A percentile compares a stretch with the other conserved stretches of the same genome.
These are phyloP conservation scores for Chlamydomonas eustigma DNA, from an alignment of 139 green algal genomes.

Conservation along the genomic window DNA sequence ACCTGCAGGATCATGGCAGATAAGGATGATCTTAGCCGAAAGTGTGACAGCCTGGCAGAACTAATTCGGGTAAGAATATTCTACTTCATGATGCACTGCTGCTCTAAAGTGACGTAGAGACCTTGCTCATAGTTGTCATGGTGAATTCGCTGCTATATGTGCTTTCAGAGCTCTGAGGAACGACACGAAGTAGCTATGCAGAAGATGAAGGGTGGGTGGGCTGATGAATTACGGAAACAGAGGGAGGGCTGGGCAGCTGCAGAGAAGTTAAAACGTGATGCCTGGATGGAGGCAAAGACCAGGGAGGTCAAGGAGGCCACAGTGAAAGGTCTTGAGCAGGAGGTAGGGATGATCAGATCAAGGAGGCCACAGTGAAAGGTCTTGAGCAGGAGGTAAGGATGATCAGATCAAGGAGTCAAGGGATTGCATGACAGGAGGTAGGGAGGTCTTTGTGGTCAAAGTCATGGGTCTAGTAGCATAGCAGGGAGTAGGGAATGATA, in stretches of 20 bases:
- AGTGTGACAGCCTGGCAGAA: constrained; percentile 14
- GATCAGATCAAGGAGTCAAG: background rate
- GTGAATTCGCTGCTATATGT: no score
- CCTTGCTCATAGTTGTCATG: no score
- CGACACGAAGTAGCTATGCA: constrained; percentile 29
- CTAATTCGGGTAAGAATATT: constrained; percentile 29
- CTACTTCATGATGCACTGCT: no score
- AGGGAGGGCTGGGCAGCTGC: constrained; percentile 44
- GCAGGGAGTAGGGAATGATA: constrained; percentile 43
- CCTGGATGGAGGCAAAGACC: constrained; percentile 55
- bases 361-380: no score
- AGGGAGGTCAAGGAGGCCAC: constrained; percentile 64
- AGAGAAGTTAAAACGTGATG: constrained; percentile 41
- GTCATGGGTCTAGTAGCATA: constrained; percentile 57
- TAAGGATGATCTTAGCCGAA: constrained; percentile 41
- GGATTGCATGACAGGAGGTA: constrained; percentile 32
- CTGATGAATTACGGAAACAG: constrained; percentile 44
- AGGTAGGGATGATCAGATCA: constrained; percentile 26
- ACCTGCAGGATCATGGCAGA: constrained; percentile 42
- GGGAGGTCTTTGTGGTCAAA: constrained; percentile 61
- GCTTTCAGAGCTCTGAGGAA: constrained; percentile 29
- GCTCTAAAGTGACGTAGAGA: no score
- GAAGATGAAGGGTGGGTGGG: constrained; percentile 50
- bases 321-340: constrained; percentile 49
- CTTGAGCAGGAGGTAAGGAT: background rate